Evolutionary conservation across 2,329 filamentous ascomycete genomes (phyloP).

Genomic region (Nakataea oryzae): DNA sequence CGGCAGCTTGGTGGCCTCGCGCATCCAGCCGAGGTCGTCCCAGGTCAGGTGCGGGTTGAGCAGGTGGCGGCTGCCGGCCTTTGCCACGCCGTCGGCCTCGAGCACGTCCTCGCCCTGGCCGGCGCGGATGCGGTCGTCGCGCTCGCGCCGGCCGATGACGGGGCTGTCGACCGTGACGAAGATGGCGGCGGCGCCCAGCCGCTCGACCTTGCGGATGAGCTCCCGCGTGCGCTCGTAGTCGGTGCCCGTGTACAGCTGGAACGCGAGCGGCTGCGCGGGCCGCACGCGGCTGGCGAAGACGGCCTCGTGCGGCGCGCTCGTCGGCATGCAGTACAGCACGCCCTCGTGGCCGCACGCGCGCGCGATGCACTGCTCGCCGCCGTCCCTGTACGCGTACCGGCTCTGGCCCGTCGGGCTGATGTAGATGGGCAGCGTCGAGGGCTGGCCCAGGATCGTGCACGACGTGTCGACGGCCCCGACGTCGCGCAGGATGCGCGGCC

Average conservation of each 20-base stretch:
- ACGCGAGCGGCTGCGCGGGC: constrained; percentile 4
- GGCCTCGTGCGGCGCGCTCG: constrained; percentile 4
- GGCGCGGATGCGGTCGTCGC: constrained; percentile 8
- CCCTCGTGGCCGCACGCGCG: constrained; percentile 8
- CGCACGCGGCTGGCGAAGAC: constrained; percentile 3
- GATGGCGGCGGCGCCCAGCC: constrained; percentile 14
- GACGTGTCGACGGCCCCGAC: constrained; percentile 17
- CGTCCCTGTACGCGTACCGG: constrained; percentile 5
- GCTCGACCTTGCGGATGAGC: constrained; percentile 6
- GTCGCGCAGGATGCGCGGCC: constrained; percentile 36
- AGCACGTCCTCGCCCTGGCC: constrained; percentile 25
- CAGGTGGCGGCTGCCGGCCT: constrained; percentile 30
- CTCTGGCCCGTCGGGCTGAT: constrained; percentile 7
- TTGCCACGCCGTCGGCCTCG: constrained; percentile 30
- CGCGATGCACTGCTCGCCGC: constrained; percentile 8
- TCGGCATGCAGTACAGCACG: constrained; percentile 8
- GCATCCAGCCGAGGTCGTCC: constrained; percentile 48
- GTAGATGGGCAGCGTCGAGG: constrained; percentile 8
- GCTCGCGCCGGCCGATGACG: constrained; percentile 26
- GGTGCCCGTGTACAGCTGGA: constrained; percentile 8
- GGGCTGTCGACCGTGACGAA: constrained; percentile 32
- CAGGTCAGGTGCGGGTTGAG: constrained; percentile 38
- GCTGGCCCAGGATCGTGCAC: constrained; percentile 9
- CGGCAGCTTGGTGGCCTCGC: constrained; percentile 39
- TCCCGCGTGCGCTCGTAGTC: neutral